These are phyloP conservation scores for Globisporangium iwayamae DNA, from an alignment of 352 stramenopile genomes.

Conservation along the genomic window DNA sequence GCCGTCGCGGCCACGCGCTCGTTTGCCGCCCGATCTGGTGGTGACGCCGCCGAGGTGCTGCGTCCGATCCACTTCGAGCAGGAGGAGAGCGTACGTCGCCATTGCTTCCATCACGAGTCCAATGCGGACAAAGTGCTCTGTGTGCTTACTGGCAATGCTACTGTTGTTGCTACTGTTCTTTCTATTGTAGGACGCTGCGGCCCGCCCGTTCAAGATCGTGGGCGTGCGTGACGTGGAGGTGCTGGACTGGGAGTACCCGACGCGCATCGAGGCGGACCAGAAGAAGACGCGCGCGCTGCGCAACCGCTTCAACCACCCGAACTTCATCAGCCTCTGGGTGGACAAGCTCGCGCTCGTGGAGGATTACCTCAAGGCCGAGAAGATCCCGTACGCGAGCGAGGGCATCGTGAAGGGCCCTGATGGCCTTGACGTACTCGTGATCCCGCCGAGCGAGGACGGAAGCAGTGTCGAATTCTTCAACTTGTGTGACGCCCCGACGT, in stretches of 20 bases:
- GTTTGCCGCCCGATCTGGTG: slow-evolving; percentile 20
- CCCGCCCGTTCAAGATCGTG: slow-evolving; percentile 71
- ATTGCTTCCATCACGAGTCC: not conserved
- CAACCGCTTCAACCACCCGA: slow-evolving; percentile 75
- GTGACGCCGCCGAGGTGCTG: slow-evolving; percentile 22
- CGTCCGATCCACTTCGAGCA: slow-evolving; percentile 74
- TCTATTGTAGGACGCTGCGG: slow-evolving; percentile 25
- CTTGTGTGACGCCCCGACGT: slow-evolving; percentile 71
- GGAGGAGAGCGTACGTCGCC: slow-evolving; percentile 46
- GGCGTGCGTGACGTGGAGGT: slow-evolving; percentile 79
- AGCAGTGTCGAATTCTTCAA: slow-evolving; percentile 79
- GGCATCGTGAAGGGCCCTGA: slow-evolving; percentile 57
- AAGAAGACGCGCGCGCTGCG: slow-evolving; percentile 55
- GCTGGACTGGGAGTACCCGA: slow-evolving; percentile 71
- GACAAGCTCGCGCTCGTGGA: slow-evolving; percentile 70
- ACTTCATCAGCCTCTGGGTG: slow-evolving; percentile 85
- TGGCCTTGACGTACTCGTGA: slow-evolving; percentile 62
- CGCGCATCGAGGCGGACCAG: slow-evolving; percentile 57
- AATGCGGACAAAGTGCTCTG: not conserved
- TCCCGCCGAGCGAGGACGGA: slow-evolving; percentile 47
- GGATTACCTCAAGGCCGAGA: slow-evolving; percentile 58
- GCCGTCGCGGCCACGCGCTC: slow-evolving; percentile 19
- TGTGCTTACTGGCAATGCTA: not conserved
- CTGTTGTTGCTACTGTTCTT: slow-evolving; percentile 1
- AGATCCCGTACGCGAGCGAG: slow-evolving; percentile 55